These are phyloP conservation scores for Cutaneotrichosporon arboriforme DNA, from an alignment of 1,284 basidiomycete species.

Conservation along the genomic window DNA sequence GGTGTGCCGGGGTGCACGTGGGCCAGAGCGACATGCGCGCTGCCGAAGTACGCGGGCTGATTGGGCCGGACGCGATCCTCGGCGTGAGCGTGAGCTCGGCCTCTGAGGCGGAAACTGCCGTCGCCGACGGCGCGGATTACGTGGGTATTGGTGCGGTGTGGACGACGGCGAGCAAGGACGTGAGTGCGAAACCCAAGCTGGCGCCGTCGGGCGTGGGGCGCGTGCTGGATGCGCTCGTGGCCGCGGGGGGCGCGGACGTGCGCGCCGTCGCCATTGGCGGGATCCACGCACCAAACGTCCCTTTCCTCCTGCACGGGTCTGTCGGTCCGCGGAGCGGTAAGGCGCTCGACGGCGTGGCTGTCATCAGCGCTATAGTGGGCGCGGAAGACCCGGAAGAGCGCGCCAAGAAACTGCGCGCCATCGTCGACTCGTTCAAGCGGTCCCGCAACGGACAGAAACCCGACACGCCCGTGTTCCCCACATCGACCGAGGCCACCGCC, in stretches of 20 bases:
- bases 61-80: conserved; percentile 68
- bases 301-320: conserved; percentile 65
- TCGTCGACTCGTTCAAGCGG: conserved; percentile 42
- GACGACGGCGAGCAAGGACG: conserved; percentile 67
- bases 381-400: conserved; percentile 60
- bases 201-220: conserved; percentile 61
- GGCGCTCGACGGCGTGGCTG: conserved; percentile 72
- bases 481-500: neutral
- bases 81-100: conserved; percentile 73
- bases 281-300: conserved; percentile 68
- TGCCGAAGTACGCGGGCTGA: conserved; percentile 59
- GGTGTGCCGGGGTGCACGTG: conserved; percentile 76
- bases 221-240: conserved; percentile 60
- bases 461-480: conserved; percentile 11
- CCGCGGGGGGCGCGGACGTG: conserved; percentile 52
- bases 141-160: conserved; percentile 79
- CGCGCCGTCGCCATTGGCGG: conserved; percentile 80
- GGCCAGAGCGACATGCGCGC: conserved; percentile 87
- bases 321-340: conserved; percentile 57
- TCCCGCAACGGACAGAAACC: conserved; percentile 11
- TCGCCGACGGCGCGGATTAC: conserved; percentile 66
- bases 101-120: conserved; percentile 56
- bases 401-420: conserved; percentile 48
- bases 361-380: conserved; percentile 82
- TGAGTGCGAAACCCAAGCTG: conserved; percentile 54